These are phyloP conservation scores for Escallonia rubra DNA, from an alignment of 129 eudicot genomes.

Conservation along the genomic window DNA sequence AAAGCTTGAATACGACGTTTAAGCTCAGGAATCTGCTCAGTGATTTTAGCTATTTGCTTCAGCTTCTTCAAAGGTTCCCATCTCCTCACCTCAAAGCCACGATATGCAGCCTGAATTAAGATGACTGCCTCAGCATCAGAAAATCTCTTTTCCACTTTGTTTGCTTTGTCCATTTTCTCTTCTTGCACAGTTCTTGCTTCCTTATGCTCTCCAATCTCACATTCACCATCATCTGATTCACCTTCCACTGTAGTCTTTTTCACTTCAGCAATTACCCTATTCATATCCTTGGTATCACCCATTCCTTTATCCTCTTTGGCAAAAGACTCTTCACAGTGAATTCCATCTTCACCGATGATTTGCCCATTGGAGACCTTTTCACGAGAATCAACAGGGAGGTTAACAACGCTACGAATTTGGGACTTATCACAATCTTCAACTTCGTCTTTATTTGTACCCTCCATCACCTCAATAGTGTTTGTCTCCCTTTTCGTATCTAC, in stretches of 20 bases:
- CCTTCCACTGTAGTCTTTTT: neutral
- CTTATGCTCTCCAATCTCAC: neutral
- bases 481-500: slow-evolving; percentile 13
- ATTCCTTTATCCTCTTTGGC: neutral
- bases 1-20: slow-evolving; percentile 30
- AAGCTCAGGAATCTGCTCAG: slow-evolving; percentile 24
- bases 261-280: slow-evolving; percentile 3
- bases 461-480: slow-evolving; percentile 19
- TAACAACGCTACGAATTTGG: neutral
- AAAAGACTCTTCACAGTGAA: neutral
- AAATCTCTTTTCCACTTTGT: slow-evolving; percentile 15
- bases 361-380: slow-evolving; percentile 4
- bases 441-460: slow-evolving; percentile 10
- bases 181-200: slow-evolving; percentile 4
- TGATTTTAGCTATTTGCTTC: slow-evolving; percentile 44
- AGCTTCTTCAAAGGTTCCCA: slow-evolving; percentile 60
- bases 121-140: slow-evolving; percentile 60
- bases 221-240: neutral
- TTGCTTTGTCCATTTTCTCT: neutral
- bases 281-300: neutral
- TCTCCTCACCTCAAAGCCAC: slow-evolving; percentile 63
- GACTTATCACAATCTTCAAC: neutral
- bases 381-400: neutral
- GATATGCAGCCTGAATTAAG: slow-evolving; percentile 63
- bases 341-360: neutral